Evolutionary conservation across 2,329 filamentous ascomycete genomes (phyloP).

Genomic region (Aureobasidium namibiae): DNA sequence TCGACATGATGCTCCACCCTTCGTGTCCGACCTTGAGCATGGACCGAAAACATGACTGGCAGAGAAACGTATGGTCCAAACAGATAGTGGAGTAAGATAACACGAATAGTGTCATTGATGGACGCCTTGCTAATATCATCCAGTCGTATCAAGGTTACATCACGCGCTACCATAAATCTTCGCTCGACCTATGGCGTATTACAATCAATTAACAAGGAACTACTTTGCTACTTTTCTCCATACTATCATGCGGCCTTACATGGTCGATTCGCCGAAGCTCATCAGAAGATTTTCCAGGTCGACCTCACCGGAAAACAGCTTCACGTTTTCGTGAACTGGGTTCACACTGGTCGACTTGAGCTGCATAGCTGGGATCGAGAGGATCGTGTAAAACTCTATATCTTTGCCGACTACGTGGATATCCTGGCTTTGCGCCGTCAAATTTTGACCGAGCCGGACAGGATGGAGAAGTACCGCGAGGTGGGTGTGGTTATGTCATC

Average conservation of each 20-base stretch:
- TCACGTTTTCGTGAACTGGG: background rate
- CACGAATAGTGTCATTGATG: background rate
- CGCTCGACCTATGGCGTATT: background rate
- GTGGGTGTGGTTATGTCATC: background rate
- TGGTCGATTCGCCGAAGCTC: background rate
- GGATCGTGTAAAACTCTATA: background rate
- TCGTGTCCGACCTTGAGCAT: background rate
- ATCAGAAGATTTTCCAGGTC: background rate
- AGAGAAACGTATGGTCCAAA: background rate
- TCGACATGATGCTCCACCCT: background rate
- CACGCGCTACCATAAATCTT: background rate
- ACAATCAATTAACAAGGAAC: background rate
- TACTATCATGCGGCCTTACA: background rate
- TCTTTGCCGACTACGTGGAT: background rate
- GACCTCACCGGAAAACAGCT: background rate
- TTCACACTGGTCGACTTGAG: background rate
- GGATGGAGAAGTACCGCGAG: background rate
- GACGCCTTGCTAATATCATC: background rate
- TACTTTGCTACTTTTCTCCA: slow-evolving; percentile 2
- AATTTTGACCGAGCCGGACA: background rate
- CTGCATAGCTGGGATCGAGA: background rate
- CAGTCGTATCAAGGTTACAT: background rate
- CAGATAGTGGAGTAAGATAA: background rate
- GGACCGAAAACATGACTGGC: background rate
- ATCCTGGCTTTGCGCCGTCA: background rate